Conservation (phyloP, 306 rosid species). For the Prinsepia uniflora region DNA sequence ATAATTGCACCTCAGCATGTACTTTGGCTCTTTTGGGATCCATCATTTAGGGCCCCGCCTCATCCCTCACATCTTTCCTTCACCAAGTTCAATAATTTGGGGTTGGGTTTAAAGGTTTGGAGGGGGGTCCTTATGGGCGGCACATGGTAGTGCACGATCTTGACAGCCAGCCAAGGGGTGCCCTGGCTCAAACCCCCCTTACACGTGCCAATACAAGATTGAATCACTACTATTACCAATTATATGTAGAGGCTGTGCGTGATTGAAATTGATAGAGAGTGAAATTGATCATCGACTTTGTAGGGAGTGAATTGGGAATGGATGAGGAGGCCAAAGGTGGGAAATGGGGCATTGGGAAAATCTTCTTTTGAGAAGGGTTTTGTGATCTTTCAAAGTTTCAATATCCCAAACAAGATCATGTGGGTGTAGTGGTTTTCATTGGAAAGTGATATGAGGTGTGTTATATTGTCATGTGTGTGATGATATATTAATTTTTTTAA, state of each 20-base stretch:
- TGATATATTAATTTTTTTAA: too few relatives aligned
- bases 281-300: constrained; percentile 11
- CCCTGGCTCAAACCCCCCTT: constrained; percentile 21
- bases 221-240: neutral
- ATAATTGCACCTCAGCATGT: constrained; percentile 66
- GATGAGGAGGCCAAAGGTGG: neutral
- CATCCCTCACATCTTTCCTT: constrained; percentile 24
- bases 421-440: constrained; percentile 53
- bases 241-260: constrained; percentile 20
- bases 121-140: constrained; percentile 36
- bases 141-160: constrained; percentile 55
- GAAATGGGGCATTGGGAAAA: constrained; percentile 19
- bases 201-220: constrained; percentile 33
- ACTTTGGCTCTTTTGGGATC: constrained; percentile 46
- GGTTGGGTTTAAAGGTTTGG: constrained; percentile 38
- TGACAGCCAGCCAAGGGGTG: constrained; percentile 32
- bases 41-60: constrained; percentile 51
- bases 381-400: constrained; percentile 52
- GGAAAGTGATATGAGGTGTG: constrained; percentile 45
- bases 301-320: constrained; percentile 24
- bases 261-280: constrained; percentile 3
- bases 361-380: constrained; percentile 38
- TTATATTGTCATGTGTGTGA: neutral
- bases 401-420: constrained; percentile 71
- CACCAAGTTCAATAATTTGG: constrained; percentile 43